These are phyloP conservation scores for Scenedesmus sp. DNA, from an alignment of 163 green algal genomes.

Conservation along the genomic window DNA sequence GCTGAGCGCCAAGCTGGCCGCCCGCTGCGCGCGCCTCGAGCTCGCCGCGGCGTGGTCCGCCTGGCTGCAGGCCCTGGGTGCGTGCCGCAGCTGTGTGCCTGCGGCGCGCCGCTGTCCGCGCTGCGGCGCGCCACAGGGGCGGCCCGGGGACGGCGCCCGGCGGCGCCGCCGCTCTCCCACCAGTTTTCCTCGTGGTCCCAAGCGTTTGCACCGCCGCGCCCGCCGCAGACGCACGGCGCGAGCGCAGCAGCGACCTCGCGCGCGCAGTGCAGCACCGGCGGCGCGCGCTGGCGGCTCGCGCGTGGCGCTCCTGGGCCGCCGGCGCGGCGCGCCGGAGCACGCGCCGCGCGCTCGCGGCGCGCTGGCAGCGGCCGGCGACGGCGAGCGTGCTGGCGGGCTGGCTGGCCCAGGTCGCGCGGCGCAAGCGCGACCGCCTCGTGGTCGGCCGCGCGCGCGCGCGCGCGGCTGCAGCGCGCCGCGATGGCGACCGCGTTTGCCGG, in stretches of 20 bases:
- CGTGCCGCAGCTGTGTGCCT: neutral
- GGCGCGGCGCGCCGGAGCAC: constrained; percentile 44
- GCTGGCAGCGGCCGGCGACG: constrained; percentile 63
- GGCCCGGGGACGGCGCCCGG: too few relatives aligned
- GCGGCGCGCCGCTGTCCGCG: neutral
- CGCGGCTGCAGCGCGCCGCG: neutral
- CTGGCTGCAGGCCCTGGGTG: constrained; percentile 53
- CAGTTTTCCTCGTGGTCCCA: too few relatives aligned
- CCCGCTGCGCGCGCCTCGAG: constrained; percentile 56
- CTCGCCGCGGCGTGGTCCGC: constrained; percentile 55
- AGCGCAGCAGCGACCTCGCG: neutral
- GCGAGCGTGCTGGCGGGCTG: constrained; percentile 59
- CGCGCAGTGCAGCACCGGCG: constrained; percentile 29
- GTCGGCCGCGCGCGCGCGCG: neutral
- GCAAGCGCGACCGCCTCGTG: constrained; percentile 50
- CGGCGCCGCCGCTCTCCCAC: too few relatives aligned
- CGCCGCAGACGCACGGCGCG: too few relatives aligned
- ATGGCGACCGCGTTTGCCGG: constrained; percentile 15
- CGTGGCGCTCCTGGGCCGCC: constrained; percentile 50
- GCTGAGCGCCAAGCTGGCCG: constrained; percentile 50
- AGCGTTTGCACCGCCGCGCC: too few relatives aligned
- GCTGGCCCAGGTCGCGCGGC: constrained; percentile 51
- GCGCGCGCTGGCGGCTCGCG: constrained; percentile 49
- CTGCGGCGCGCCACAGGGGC: too few relatives aligned
- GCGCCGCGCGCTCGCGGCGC: constrained; percentile 48